Percentiles rank a stretch among this genome's conserved stretches.
phyloP scores from a whole-genome alignment of 106 monocot genomes.

The Cymbidium sinense region DNA sequence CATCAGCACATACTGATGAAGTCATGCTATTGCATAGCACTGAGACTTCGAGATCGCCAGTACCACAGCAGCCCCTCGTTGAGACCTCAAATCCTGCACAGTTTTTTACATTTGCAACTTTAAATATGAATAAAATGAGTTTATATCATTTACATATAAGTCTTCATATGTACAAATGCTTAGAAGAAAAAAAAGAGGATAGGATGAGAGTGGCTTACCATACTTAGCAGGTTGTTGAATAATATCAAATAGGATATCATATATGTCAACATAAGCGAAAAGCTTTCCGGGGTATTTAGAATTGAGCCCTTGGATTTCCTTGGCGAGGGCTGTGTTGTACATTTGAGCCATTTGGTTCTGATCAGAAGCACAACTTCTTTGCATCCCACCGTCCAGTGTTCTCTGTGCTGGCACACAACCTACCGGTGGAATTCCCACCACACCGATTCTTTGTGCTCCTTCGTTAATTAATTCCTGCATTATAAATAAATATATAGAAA shows the following conservation, averaged over 20 bases:
- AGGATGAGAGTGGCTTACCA: slow-evolving; percentile 11
- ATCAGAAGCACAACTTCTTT: slow-evolving; percentile 13
- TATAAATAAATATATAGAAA: not conserved
- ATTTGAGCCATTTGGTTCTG: slow-evolving; percentile 28
- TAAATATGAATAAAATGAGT: too few relatives aligned
- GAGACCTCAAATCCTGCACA: slow-evolving; percentile 29
- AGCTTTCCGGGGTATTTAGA: slow-evolving; percentile 2
- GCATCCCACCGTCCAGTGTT: slow-evolving; percentile 25
- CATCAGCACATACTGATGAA: slow-evolving; percentile 17
- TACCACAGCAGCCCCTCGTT: slow-evolving; percentile 38
- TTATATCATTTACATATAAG: too few relatives aligned
- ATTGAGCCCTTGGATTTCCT: slow-evolving; percentile 7
- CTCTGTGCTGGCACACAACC: slow-evolving; percentile 51
- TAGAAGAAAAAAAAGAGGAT: too few relatives aligned
- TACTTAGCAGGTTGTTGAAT: slow-evolving; percentile 18
- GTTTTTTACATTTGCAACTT: not conserved
- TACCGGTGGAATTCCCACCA: slow-evolving; percentile 42
- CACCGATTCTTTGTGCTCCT: slow-evolving; percentile 27
- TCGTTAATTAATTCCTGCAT: not conserved
- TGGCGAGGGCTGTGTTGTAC: slow-evolving; percentile 18
- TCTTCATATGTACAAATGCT: too few relatives aligned
- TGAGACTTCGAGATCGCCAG: slow-evolving; percentile 21
- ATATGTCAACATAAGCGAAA: slow-evolving; percentile 16
- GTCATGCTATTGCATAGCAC: slow-evolving; percentile 29
- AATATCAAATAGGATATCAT: slow-evolving; percentile 14